phyloP scores from a whole-genome alignment of 352 stramenopile species.

The Thraustochytrium striatum region DNA sequence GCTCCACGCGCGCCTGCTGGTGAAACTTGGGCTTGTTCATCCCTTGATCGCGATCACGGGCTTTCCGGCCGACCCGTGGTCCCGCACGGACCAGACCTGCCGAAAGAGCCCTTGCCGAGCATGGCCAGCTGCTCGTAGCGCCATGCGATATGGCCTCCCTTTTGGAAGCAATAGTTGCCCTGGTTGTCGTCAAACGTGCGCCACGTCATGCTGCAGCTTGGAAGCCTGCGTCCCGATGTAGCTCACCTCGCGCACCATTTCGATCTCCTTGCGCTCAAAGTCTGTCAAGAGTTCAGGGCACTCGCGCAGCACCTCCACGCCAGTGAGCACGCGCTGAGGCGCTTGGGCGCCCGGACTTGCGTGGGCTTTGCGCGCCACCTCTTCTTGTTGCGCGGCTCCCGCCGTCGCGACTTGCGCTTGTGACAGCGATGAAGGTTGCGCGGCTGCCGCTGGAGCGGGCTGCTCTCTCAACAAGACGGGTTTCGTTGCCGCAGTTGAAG shows the following conservation, averaged over 20 bases:
- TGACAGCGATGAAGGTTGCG: no score
- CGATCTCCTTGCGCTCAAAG: conserved; percentile 47
- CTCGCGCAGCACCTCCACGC: not conserved
- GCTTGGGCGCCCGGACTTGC: no score
- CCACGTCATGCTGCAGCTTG: conserved; percentile 21
- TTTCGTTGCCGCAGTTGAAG: no score
- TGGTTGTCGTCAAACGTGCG: conserved; percentile 61
- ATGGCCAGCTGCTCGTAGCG: conserved; percentile 70
- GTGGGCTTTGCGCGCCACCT: no score
- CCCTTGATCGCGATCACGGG: conserved; percentile 78
- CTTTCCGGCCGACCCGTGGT: conserved; percentile 62
- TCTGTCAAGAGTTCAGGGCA: conserved; percentile 35
- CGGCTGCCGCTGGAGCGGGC: no score
- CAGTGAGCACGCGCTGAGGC: not conserved
- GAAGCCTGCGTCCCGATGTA: conserved; percentile 27
- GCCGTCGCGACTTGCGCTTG: no score
- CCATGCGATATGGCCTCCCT: conserved; percentile 70
- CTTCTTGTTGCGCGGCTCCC: no score
- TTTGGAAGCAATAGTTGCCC: conserved; percentile 69
- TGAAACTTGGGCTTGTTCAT: conserved; percentile 71
- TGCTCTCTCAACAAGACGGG: no score
- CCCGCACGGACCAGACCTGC: conserved; percentile 70
- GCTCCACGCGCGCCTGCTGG: conserved; percentile 70
- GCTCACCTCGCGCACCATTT: conserved; percentile 23
- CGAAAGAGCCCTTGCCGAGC: conserved; percentile 74